phyloP scores from a whole-genome alignment of 2,329 filamentous ascomycete genomes.

The Byssoonygena ceratinophila region DNA sequence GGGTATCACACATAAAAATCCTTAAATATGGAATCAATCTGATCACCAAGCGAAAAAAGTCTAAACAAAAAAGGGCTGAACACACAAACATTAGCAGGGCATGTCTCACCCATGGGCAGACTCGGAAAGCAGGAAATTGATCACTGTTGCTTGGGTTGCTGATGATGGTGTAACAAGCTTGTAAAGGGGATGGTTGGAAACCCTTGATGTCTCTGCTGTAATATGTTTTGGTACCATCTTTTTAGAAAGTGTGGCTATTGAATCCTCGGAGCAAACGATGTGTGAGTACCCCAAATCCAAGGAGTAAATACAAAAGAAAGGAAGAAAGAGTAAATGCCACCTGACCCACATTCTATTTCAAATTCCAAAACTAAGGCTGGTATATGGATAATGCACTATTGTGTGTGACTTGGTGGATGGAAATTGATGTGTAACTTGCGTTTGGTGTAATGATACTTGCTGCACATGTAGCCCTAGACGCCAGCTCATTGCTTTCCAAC shows the following conservation, averaged over 20 bases:
- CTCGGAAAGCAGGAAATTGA: not conserved
- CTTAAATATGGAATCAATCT: too few relatives aligned
- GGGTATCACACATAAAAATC: too few relatives aligned
- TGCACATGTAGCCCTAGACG: not conserved
- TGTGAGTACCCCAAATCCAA: not conserved
- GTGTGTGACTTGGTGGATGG: not conserved
- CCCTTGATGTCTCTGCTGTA: not conserved
- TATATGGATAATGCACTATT: conserved; percentile 7
- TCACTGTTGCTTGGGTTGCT: not conserved
- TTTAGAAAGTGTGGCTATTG: not conserved
- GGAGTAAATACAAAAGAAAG: not conserved
- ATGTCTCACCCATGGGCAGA: not conserved
- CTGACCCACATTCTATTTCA: not conserved
- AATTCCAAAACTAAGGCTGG: not conserved
- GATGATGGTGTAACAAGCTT: not conserved
- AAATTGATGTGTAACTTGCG: conserved; percentile 1
- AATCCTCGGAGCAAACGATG: not conserved
- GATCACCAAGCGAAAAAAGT: too few relatives aligned
- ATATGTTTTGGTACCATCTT: not conserved
- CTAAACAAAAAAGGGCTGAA: not conserved
- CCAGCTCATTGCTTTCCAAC: not conserved
- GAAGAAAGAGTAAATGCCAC: not conserved
- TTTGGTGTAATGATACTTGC: not conserved
- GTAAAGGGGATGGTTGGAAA: not conserved
- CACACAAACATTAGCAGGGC: not conserved